These are phyloP conservation scores for Colletotrichum agaves DNA, from an alignment of 2,329 filamentous ascomycete species.

Conservation along the genomic window DNA sequence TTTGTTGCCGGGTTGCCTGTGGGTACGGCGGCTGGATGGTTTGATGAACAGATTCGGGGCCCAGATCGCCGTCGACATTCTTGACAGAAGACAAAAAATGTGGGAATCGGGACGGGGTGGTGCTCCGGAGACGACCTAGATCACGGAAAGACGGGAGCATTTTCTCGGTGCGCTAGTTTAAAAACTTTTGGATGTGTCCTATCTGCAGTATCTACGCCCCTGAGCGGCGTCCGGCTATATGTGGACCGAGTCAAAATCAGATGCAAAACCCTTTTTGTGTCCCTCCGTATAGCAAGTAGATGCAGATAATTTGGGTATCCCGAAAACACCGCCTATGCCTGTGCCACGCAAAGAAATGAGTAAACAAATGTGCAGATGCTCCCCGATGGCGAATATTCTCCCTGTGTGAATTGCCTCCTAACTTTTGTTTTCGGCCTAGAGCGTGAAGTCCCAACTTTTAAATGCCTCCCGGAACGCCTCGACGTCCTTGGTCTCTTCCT, in stretches of 20 bases:
- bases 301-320: slow-evolving; percentile 33
- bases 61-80: not conserved
- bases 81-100: not conserved
- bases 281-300: slow-evolving; percentile 14
- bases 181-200: not conserved
- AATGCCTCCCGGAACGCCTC: slow-evolving; percentile 84
- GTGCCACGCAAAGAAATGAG: slow-evolving; percentile 19
- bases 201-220: slow-evolving; percentile 5
- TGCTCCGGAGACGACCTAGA: not conserved
- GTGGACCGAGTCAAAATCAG: slow-evolving; percentile 4
- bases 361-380: not conserved
- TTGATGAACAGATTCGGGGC: not conserved
- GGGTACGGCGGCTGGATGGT: too few relatives aligned
- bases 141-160: not conserved
- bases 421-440: slow-evolving; percentile 39
- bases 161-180: not conserved
- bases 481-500: slow-evolving; percentile 83
- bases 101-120: not conserved
- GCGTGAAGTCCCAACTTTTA: slow-evolving; percentile 86
- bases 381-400: not conserved
- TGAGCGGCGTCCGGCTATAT: not conserved
- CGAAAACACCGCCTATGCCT: slow-evolving; percentile 35
- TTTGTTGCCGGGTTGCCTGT: too few relatives aligned
- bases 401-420: not conserved
- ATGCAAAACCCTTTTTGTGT: not conserved